Percentiles rank a stretch among this genome's conserved stretches.
Conservation (phyloP, 352 stramenopile species). For the Phytophthora capsici region DNA sequence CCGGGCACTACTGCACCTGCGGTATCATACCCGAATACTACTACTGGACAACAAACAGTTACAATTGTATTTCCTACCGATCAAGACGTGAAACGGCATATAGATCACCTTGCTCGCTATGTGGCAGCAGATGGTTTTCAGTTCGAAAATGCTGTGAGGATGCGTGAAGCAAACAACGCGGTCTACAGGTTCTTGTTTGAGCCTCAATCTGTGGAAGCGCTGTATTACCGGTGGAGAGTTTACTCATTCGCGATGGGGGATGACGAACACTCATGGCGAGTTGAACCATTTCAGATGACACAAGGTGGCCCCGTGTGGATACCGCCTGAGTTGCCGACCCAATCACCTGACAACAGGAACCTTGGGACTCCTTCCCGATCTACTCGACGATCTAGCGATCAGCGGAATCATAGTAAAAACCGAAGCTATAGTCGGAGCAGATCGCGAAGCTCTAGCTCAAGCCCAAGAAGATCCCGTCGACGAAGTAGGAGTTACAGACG, state of each 20-base stretch:
- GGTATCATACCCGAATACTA: slow-evolving; percentile 1
- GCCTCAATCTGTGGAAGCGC: slow-evolving; percentile 31
- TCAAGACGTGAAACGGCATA: slow-evolving; percentile 21
- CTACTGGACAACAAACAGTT: slow-evolving; percentile 32
- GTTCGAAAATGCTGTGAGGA: slow-evolving; percentile 70
- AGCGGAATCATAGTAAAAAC: slow-evolving; percentile 17
- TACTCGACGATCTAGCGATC: slow-evolving; percentile 15
- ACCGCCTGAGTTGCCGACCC: slow-evolving; percentile 45
- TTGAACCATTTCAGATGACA: slow-evolving; percentile 71
- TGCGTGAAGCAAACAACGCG: slow-evolving; percentile 53
- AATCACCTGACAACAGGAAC: slow-evolving; percentile 11
- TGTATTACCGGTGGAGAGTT: slow-evolving; percentile 83
- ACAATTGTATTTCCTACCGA: slow-evolving; percentile 49
- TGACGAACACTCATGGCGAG: slow-evolving; percentile 47
- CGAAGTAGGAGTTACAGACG: slow-evolving; percentile 36
- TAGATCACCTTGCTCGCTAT: slow-evolving; percentile 68
- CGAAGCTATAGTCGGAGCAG: slow-evolving; percentile 42
- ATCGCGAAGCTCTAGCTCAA: slow-evolving; percentile 43
- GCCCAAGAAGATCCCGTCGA: slow-evolving; percentile 32
- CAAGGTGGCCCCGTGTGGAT: slow-evolving; percentile 63
- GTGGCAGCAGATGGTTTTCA: slow-evolving; percentile 68
- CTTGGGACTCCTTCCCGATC: slow-evolving; percentile 32
- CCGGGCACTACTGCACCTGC: slow-evolving; percentile 6
- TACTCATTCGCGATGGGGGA: slow-evolving; percentile 80
- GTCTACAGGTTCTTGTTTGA: slow-evolving; percentile 68